Evolutionary conservation across 305 asterid species (phyloP), one percentile per base, ranked within the genome.

Genomic region (Rubia tinctorum): DNA sequence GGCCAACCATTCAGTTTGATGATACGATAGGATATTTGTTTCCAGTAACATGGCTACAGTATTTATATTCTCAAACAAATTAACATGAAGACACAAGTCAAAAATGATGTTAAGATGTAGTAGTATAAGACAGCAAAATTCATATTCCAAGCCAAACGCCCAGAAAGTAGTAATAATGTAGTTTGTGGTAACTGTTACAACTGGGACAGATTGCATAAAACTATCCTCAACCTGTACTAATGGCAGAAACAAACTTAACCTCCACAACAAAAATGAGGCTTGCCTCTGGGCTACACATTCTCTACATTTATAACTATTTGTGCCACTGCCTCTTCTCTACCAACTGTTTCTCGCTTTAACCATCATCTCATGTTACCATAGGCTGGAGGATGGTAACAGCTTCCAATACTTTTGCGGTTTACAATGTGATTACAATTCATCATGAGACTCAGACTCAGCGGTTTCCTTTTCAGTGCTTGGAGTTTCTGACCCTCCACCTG

Each of bases 361-460:
- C 74, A 61, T 69, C 70, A 68, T 81, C 76, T 55, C 75, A 51
- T 61, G 62, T 42, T 56, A 37, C 43, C 65, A 65, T 43, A 62
- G 71, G 66, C 68, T 51, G 61, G 30, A 6, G 40, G 40, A 37
- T 53, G 11, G 17, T 8, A 17, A 17, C 53, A 40, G 9, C 62
- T 53, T 51, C 66, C 62, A 61, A 59, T 42, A 40, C 40, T 20
- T 66, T 61, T 70, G 71, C 22, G 76, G 79, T 73, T 39, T 73
- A 69, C 79, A 80, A 71, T 40, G 73, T 71, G 63, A 72, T 91
- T 78, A 94, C 85, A 94, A 78, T 84, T 93, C 98, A 75, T 93
- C 98, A 22, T 87, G 97, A 42, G 69, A 42, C 68, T 76, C 69
- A 0, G 74, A 59, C 30, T 45, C 68, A 68, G 63, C 14, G 20